Base-by-base conservation (phyloP, 202 grass and related monocot genomes). In the Panicum virgatum region DNA sequence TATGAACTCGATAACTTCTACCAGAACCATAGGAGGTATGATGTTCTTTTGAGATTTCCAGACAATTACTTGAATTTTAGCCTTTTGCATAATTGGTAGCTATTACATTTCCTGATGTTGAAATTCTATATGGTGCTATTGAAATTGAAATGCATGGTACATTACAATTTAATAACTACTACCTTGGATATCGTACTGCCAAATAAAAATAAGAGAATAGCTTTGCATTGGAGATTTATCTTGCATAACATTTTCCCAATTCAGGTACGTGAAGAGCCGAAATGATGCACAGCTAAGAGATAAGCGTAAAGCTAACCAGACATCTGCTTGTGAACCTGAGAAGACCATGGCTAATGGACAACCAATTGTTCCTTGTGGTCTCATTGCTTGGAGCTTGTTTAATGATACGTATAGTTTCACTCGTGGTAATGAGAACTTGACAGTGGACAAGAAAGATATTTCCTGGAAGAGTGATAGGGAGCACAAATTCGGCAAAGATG, bases 11-110 rank as follows among this genome's bases (percentile, higher is more conserved):
- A 99, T 46, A 99, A 96, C 75, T 99, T 99, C 83, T 99, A 99
- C 86, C 96, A 99, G 83, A 99, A 99, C 85, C 96, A 99, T 89
- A 95, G 96, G 78, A 99, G 96, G 96, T 98, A 98, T 68, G 51
- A 15, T 64, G 10, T 18, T 79, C 57, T 40, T 53, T 73, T 74
- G 40, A 65, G 38, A 42, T 85, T 69, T 80, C 73, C 34, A 62
- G 14, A 48, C 59, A 44, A 72, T 83, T 63, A 63, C 14, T 62
- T 84, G 19, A 34, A 26, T 84, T 34, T 75, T 66, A 46, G 47
- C 34, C 34, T 26, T 75, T 71, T 43, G 6, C 10, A 47, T 57
- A 66, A 39, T 63, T 65, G 16, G 16, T 6, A 38, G 4, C 44
- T 62, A 46, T 76, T 39, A 42, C 20, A 5, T 73, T 77, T 67